phyloP scores from a whole-genome alignment of 2,329 filamentous ascomycete species.

The Didymella pinodella region DNA sequence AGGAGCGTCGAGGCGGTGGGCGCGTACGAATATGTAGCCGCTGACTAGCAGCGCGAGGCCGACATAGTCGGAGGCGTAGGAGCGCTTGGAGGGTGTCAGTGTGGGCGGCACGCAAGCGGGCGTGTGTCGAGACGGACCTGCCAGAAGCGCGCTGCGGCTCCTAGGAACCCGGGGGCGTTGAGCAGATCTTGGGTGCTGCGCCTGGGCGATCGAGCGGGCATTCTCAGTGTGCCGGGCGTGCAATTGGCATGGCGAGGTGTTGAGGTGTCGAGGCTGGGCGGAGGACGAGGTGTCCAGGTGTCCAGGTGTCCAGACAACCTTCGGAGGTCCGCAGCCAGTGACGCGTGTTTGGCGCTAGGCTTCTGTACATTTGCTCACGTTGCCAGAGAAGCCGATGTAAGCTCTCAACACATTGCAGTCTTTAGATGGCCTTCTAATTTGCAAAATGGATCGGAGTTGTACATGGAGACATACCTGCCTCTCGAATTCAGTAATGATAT shows the following conservation, averaged over 20 bases:
- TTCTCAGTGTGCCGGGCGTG: constrained; percentile 30
- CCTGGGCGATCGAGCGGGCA: constrained; percentile 43
- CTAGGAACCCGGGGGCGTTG: constrained; percentile 52
- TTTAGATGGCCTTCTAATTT: too few species aligned
- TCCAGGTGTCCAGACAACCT: constrained; percentile 15
- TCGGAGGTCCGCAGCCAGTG: constrained; percentile 34
- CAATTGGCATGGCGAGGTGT: constrained; percentile 29
- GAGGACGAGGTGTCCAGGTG: background rate
- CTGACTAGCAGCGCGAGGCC: constrained; percentile 75
- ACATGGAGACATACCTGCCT: too few species aligned
- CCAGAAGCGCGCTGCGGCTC: constrained; percentile 61
- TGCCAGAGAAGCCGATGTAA: too few species aligned
- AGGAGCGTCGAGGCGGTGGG: too few species aligned
- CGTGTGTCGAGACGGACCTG: constrained; percentile 44
- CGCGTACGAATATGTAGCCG: constrained; percentile 68
- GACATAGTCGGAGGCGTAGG: constrained; percentile 88
- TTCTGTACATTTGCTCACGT: background rate
- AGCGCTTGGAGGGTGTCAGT: constrained; percentile 61
- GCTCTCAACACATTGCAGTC: too few species aligned
- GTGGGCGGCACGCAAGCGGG: constrained; percentile 5
- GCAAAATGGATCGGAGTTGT: too few species aligned
- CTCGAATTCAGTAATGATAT: too few species aligned
- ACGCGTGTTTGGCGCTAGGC: constrained; percentile 14
- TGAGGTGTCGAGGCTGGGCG: constrained; percentile 1
- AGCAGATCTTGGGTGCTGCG: constrained; percentile 37